Conservation (phyloP, 179 eudicot genomes). For the Actinidia arguta region DNA sequence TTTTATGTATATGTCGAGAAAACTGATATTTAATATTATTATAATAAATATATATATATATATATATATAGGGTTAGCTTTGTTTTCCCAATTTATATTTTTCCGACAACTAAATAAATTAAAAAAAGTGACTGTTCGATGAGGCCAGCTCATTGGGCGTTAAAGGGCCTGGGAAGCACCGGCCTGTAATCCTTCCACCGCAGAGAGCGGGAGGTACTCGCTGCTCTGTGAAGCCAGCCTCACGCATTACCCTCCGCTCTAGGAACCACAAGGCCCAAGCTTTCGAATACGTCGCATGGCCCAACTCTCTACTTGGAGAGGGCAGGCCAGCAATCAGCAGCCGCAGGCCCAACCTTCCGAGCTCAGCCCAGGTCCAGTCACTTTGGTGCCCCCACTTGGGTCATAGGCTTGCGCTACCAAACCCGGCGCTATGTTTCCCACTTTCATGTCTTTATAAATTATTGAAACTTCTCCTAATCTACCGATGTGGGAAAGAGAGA, state of each 20-base stretch:
- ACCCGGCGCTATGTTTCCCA: rapidly evolving
- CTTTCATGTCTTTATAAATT: background rate
- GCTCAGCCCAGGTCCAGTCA: background rate
- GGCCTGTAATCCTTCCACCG: constrained; percentile 39
- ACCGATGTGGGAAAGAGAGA: no score
- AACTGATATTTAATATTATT: no score
- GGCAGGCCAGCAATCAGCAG: background rate
- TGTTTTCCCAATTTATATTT: no score
- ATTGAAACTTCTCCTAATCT: no score
- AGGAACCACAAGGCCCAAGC: constrained; percentile 6
- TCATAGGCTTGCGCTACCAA: background rate
- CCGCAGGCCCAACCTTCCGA: background rate
- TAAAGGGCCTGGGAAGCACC: background rate
- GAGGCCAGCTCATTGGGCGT: background rate
- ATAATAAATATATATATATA: no score
- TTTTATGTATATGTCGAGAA: no score
- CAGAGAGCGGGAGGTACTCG: constrained; percentile 28
- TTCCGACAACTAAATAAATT: no score
- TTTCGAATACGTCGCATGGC: background rate
- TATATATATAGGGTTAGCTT: no score
- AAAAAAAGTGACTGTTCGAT: background rate
- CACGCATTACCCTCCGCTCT: constrained; percentile 33
- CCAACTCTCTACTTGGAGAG: constrained; percentile 34
- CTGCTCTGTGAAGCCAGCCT: constrained; percentile 44
- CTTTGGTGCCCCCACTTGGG: background rate